Evolutionary conservation across 2,329 filamentous ascomycete species (phyloP).

Genomic region (Fusarium oxysporum): DNA sequence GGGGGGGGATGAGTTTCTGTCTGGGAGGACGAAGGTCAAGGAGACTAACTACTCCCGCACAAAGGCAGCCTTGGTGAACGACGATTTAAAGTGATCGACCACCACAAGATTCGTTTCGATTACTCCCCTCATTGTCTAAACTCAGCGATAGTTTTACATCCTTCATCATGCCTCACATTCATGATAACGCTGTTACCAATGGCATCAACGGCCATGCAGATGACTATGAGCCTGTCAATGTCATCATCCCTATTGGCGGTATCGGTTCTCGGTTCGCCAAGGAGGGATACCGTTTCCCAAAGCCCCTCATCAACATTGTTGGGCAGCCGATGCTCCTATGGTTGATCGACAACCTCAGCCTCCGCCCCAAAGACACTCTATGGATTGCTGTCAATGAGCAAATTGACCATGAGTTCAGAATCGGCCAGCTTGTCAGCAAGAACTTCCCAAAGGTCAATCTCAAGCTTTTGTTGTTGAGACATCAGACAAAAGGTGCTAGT

Average conservation of each 20-base stretch:
- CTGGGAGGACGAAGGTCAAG: not conserved
- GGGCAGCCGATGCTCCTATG: not conserved
- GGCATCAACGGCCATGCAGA: not conserved
- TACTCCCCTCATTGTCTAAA: not conserved
- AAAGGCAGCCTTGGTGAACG: not conserved
- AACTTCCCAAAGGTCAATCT: not conserved
- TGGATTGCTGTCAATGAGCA: constrained; percentile 4
- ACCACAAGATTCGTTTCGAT: not conserved
- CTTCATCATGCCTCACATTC: not conserved
- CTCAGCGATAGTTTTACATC: not conserved
- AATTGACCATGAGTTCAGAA: constrained; percentile 2
- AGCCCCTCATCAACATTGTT: not conserved
- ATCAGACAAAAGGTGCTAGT: not conserved
- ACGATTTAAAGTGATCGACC: not conserved
- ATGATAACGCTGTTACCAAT: not conserved
- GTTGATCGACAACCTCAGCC: not conserved
- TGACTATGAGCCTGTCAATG: not conserved
- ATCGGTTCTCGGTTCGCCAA: not conserved
- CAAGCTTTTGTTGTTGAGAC: not conserved
- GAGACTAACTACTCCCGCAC: not conserved
- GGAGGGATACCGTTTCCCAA: constrained; percentile 1
- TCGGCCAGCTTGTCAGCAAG: not conserved
- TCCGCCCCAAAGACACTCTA: not conserved
- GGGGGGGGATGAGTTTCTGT: not conserved
- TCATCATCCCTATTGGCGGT: not conserved